Evolutionary conservation across 2,329 filamentous ascomycete species (phyloP).

Genomic region (Penicillium sp.): DNA sequence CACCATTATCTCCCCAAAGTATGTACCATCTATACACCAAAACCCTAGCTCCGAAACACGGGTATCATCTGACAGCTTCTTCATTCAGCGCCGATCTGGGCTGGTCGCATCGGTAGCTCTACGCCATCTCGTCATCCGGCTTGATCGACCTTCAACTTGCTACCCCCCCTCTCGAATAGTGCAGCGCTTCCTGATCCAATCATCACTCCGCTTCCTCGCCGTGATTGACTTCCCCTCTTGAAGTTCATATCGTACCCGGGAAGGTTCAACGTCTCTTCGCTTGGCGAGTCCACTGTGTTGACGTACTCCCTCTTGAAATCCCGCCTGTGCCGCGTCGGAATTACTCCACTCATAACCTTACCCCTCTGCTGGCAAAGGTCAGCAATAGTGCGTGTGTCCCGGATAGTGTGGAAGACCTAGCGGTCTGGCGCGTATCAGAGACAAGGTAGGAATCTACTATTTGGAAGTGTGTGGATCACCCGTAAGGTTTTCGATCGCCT

Average conservation of each 20-base stretch:
- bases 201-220: conserved; percentile 7
- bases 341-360: background rate
- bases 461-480: conserved; percentile 6
- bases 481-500: conserved; percentile 13
- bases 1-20: background rate
- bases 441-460: conserved; percentile 5
- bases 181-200: conserved; percentile 26
- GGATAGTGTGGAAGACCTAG: background rate
- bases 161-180: conserved; percentile 13
- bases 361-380: background rate
- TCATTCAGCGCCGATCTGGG: conserved; percentile 20
- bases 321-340: conserved; percentile 12
- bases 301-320: conserved; percentile 11
- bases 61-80: conserved; percentile 24
- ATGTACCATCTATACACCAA: background rate
- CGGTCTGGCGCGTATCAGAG: background rate
- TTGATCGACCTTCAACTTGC: conserved; percentile 7
- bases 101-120: conserved; percentile 26
- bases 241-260: conserved; percentile 5
- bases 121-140: conserved; percentile 26
- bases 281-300: conserved; percentile 14
- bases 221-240: conserved; percentile 13
- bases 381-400: background rate
- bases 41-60: conserved; percentile 8
- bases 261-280: conserved; percentile 21